Conservation (phyloP, 805 yeast species). For the Nakazawaea pomicola region DNA sequence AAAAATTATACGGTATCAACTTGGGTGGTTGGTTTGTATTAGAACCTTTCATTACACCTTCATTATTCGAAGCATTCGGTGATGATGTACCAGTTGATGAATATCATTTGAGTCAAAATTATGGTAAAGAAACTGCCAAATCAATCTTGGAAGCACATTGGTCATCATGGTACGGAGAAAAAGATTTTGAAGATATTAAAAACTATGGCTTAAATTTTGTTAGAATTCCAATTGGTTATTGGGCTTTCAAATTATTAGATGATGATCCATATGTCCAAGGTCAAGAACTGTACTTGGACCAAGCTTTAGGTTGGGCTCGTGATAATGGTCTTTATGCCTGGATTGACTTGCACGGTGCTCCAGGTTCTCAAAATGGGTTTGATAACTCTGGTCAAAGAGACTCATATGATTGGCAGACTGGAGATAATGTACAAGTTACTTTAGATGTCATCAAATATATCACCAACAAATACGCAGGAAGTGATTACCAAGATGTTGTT, state of each 20-base stretch:
- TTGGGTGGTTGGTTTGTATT: conserved; percentile 72
- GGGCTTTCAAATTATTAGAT: conserved; percentile 57
- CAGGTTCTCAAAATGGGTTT: conserved; percentile 85
- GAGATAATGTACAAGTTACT: conserved; percentile 42
- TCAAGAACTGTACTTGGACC: conserved; percentile 57
- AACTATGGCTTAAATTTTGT: conserved; percentile 59
- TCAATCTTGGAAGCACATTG: conserved; percentile 46
- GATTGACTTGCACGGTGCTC: conserved; percentile 77
- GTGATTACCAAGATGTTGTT: conserved; percentile 47
- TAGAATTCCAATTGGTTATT: no score
- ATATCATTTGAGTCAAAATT: conserved; percentile 41
- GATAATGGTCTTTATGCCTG: conserved; percentile 57
- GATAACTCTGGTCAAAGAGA: conserved; percentile 73
- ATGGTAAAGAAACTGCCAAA: conserved; percentile 44
- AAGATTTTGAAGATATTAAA: conserved; percentile 49
- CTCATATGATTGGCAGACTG: conserved; percentile 37
- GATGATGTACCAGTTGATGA: conserved; percentile 53
- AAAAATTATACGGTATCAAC: conserved; percentile 39
- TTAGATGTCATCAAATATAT: conserved; percentile 44
- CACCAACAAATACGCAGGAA: conserved; percentile 44
- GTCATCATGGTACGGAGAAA: conserved; percentile 53
- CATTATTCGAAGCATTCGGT: conserved; percentile 42
- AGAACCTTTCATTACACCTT: conserved; percentile 69
- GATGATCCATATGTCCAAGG: conserved; percentile 64
- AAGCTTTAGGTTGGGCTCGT: conserved; percentile 65